A percentile compares a stretch with the other conserved stretches of the same genome.
Evolutionary conservation across 192 early-diverging fungal genomes (phyloP).

Genomic region (Backusella psychrophila): DNA sequence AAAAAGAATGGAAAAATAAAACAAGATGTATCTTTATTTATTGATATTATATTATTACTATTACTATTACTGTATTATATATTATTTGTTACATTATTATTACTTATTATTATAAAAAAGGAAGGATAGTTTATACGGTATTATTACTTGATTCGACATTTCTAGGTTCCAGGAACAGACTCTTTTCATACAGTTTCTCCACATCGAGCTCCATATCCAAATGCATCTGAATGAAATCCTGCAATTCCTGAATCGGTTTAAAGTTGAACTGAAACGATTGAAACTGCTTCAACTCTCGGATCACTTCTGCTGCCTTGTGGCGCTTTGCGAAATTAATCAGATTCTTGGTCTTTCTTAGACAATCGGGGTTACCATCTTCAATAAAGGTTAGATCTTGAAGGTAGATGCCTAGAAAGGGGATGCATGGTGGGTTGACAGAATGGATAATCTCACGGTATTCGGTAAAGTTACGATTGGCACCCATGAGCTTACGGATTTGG

Average conservation of each 20-base stretch:
- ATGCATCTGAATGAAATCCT: constrained; percentile 67
- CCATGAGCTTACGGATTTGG: constrained; percentile 64
- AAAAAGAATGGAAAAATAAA: too few relatives aligned
- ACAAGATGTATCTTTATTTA: too few relatives aligned
- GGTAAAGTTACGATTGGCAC: constrained; percentile 67
- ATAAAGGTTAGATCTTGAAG: constrained; percentile 84
- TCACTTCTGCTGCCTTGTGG: constrained; percentile 82
- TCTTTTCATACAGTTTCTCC: constrained; percentile 72
- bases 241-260: constrained; percentile 75
- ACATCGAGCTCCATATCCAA: constrained; percentile 69
- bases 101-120: background rate
- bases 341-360: constrained; percentile 53
- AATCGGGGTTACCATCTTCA: constrained; percentile 75
- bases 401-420: constrained; percentile 80
- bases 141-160: background rate
- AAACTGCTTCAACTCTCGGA: constrained; percentile 88
- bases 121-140: background rate
- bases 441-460: constrained; percentile 76
- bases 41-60: too few relatives aligned
- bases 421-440: constrained; percentile 65
- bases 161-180: constrained; percentile 75
- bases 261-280: constrained; percentile 79
- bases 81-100: background rate
- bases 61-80: background rate
- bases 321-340: constrained; percentile 93